Evolutionary conservation across 139 green algal species (phyloP), one percentile per base, ranked within the genome.

Genomic region (Closterium sp.): DNA sequence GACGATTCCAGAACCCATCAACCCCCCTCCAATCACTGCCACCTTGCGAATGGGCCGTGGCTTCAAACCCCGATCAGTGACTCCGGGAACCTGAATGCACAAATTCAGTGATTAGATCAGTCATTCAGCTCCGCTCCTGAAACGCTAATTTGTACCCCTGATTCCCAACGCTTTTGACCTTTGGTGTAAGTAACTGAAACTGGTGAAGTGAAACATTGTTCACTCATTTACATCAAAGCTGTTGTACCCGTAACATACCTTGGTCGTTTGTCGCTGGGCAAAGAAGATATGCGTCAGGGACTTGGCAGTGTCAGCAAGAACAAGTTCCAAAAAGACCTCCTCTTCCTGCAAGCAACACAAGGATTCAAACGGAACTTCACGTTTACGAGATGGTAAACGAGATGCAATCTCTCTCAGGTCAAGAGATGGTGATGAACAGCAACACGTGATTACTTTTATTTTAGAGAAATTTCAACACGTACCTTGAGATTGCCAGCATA

Each of bases 271-370:
- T 55, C 98, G 95, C 95, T 98, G 96, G 2, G 98, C 97, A 83
- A 99, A 99, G 95, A 99, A 99, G 90, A 99, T 98, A 96, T 99
- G 97, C 81, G 99, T 97, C 34, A 99, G 95, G 0, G 96, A 96
- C 94, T 98, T 98, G 95, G 91, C 92, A 0, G 89, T 93, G 81
- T 94, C 92, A 31, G 93, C 93, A 19, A 94, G 38, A 8, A 94
- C 87, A 32, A 94, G 19, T n/a, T 92, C 86, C 90, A 81, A 33
- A 91, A 95, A 95, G 8, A 94, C 34, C 87, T 93, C 89, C 34
- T 84, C 84, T 35, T 95, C 93, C 93, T 93, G 89, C 90, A 91
- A 10, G 64, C 16, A 76, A 76, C 55, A 76, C 0, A 19, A 28
- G 19, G 4, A 76, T 19, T 6, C 23, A 76, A 28, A 2, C 23